Base-by-base conservation (phyloP, 2,329 filamentous ascomycete species). In the Epichloe coenophiala region DNA sequence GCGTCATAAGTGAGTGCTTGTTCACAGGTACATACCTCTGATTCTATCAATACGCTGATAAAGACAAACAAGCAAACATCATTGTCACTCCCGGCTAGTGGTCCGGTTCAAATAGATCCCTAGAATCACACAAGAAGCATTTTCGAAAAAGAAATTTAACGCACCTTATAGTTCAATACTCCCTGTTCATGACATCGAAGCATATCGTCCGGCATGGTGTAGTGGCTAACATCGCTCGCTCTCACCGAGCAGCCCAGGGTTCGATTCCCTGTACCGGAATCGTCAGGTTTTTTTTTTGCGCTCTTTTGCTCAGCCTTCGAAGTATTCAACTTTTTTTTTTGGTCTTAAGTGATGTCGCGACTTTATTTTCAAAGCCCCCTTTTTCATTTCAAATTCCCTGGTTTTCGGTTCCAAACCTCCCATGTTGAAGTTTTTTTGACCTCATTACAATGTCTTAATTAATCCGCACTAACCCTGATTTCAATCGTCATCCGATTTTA, bases 161-260 rank as follows among this genome's bases (percentile, higher is more conserved):
- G 19, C 3, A 19, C 3, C 3, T n/a, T 27, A 27, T 3, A 3
- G 8, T 27, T 9, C 0, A 11, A 31, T 0, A 31, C 3, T 0
- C 1, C n/a, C n/a, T n/a, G n/a, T n/a, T n/a, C n/a, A n/a, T n/a
- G 0, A 4, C 3, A 4, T 1, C 8, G 9, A 4, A 1, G 31
- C 1, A 11, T 0, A 4, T 31, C 3, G 56, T 63, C 61, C 61
- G 61, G 58, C 62, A 63, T 64, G 62, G 62, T 64, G 61, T 64
- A 64, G 62, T 64, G 62, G 62, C 61, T 63, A 64, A 64, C 62
- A 64, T 64, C 62, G 62, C 60, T 64, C 61, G 62, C 54, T 58
- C 56, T 57, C 54, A 57, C 58, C 57, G 58, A 60, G 58, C 58
- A 60, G 58, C 58, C 57, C 58, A 53, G 58, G 58, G 58, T 60